Evolutionary conservation across 257 asterid species (phyloP).

Genomic region (Gentiana dahurica): DNA sequence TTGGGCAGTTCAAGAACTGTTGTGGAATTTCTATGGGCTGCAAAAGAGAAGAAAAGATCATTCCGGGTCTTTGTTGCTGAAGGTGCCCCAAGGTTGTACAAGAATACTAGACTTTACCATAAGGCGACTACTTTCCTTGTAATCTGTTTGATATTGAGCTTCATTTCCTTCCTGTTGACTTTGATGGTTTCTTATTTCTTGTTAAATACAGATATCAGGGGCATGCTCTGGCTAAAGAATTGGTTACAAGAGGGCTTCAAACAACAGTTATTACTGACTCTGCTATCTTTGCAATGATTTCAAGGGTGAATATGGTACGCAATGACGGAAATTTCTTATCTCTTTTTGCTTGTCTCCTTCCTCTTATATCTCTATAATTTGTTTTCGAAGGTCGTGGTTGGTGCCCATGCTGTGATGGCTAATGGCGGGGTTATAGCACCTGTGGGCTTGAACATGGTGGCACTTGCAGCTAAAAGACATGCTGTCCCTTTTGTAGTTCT

Average conservation of each 20-base stretch:
- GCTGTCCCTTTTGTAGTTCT: slow-evolving; percentile 98
- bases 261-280: slow-evolving; percentile 95
- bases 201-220: slow-evolving; percentile 74
- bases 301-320: slow-evolving; percentile 94
- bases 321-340: slow-evolving; percentile 4
- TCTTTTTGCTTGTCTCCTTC: slow-evolving; percentile 3
- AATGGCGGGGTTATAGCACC: slow-evolving; percentile 98
- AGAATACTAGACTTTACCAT: slow-evolving; percentile 9
- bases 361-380: slow-evolving; percentile 13
- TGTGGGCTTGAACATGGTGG: slow-evolving; percentile 93
- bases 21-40: slow-evolving; percentile 80
- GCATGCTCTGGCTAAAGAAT: slow-evolving; percentile 86
- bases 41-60: slow-evolving; percentile 90
- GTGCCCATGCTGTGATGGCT: slow-evolving; percentile 98
- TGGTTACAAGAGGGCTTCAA: slow-evolving; percentile 80
- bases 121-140: slow-evolving; percentile 1
- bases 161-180: slow-evolving; percentile 2
- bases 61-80: slow-evolving; percentile 95
- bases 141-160: slow-evolving; percentile 4
- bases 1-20: slow-evolving; percentile 96
- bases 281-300: slow-evolving; percentile 97
- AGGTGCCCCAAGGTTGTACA: slow-evolving; percentile 92
- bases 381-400: slow-evolving; percentile 70
- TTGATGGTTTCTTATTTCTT: slow-evolving; percentile 9
- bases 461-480: slow-evolving; percentile 94